Base-by-base conservation (phyloP, 108 stramenopile species). In the Cyclotella atomus region DNA sequence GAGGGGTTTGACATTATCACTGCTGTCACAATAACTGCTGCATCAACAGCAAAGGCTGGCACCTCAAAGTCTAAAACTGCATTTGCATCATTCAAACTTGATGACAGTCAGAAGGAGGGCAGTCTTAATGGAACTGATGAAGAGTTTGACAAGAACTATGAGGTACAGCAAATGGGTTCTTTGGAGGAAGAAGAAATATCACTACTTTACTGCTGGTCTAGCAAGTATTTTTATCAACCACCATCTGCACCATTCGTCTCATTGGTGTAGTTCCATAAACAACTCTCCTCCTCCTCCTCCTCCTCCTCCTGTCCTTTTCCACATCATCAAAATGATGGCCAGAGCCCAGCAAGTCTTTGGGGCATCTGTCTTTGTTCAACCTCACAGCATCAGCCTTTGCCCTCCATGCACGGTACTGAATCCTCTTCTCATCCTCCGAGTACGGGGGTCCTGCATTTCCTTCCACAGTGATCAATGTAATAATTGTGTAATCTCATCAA, bases 401-500 rank as follows among this genome's bases (percentile, higher is more conserved):
- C 38, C 38, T 41, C 9, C 6, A 41, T 9, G 38, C 38, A 6
- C 38, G 38, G 38, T 41, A 41, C 12, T 41, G 38, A 41, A 41
- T 41, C 38, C 6, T 12, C 6, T 9, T 41, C 12, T 41, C 38
- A 41, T 41, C 38, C 12, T 41, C 38, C 12, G 6, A 6, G 12
- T 9, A 12, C 12, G 38, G 38, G 38, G 9, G n/a, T 41, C 12
- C 9, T 12, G 12, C 9, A 9, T 6, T 12, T 6, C 38, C 38
- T 41, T 41, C 38, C 38, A 9, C 6, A 6, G 12, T 41, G 6
- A 41, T 41, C 38, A 41, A 56, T 56, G n/a, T 25, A 56, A 56
- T 17, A 56, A 17, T 56, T 56, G 17, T 56, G 55, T 9, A 56
- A 56, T 14, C 27, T 28, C 55, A 56, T 56, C 30, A 56, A 56